Base-by-base conservation (phyloP, 257 asterid genomes). In the Verbena officinalis region DNA sequence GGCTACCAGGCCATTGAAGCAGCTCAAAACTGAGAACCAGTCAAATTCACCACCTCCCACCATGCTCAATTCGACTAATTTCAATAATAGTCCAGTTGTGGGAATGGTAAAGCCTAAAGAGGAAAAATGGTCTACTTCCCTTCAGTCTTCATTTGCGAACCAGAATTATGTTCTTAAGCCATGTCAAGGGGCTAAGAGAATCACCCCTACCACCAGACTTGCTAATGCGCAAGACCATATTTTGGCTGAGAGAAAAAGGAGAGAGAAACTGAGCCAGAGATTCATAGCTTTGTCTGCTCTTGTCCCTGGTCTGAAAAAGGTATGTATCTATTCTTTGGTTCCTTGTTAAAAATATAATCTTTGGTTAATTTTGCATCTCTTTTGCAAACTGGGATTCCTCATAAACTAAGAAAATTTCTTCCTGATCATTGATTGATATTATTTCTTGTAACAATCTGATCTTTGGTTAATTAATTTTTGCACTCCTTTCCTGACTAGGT, bases 291-390 rank as follows among this genome's bases (percentile, higher is more conserved):
- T 91, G 54, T 84, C 98, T 63, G 90, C 93, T 38, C 75, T 91
- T 0, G 86, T 91, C 56, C 98, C 98, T 14, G 98, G 96, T 30
- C 73, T 91, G 50, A 91, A 83, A 78, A 91, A 84, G 98, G 98
- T 91, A 59, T 0, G 0, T 1, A 0, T 30, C 43, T 49, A 2
- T 11, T 40, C 20, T 4, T 24, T 40, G 5, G 3, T 53, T 42
- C 16, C 31, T 51, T 20, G 17, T 33, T 23, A 5, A 11, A 14
- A 48, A 11, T 31, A 7, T 31, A 17, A 38, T 2, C 4, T 12
- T 14, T 23, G 3, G 5, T 36, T 21, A 14, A 11, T 5, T 27
- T 2, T 27, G 33, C n/a, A n/a, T n/a, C n/a, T n/a, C n/a, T n/a
- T n/a, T n/a, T n/a, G n/a, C n/a, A n/a, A n/a, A n/a, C n/a, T n/a